phyloP scores from a whole-genome alignment of 164 flowering plant genomes.

The Vitis rupestris region DNA sequence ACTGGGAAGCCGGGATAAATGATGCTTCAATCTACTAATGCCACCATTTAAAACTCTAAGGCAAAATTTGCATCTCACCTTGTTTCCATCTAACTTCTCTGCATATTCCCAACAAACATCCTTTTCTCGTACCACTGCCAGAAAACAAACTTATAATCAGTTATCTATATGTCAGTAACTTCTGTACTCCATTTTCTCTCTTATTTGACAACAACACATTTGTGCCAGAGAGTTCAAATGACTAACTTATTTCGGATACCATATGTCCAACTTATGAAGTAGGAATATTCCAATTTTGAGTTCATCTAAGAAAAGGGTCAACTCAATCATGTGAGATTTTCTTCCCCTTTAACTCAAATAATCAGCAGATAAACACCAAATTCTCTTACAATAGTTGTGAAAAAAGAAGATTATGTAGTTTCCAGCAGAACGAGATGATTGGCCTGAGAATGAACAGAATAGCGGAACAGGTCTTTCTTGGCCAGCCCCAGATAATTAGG shows the following conservation, averaged over 20 bases:
- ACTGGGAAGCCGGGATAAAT: conserved; percentile 87
- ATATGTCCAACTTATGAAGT: not conserved
- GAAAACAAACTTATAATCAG: not conserved
- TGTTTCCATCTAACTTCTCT: conserved; percentile 89
- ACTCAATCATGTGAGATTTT: no score
- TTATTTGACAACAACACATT: not conserved
- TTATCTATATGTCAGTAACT: not conserved
- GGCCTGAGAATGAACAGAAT: not conserved
- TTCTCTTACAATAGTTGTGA: no score
- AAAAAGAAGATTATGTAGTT: no score
- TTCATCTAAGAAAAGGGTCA: no score
- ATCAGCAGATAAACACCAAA: no score
- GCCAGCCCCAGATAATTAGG: no score
- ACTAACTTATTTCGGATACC: no score
- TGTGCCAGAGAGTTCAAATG: no score
- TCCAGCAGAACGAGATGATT: not conserved
- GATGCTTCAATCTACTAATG: conserved; percentile 90
- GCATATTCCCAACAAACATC: conserved; percentile 96
- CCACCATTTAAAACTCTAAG: conserved; percentile 77
- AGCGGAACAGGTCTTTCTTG: not conserved
- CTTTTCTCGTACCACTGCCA: conserved; percentile 91
- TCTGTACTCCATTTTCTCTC: not conserved
- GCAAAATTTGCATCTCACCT: conserved; percentile 89
- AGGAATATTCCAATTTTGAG: no score
- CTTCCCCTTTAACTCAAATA: no score